Percentiles rank a stretch among this genome's conserved stretches.
These are phyloP conservation scores for Colletotrichum sp. DNA, from an alignment of 2,329 filamentous ascomycete species.

Conservation along the genomic window DNA sequence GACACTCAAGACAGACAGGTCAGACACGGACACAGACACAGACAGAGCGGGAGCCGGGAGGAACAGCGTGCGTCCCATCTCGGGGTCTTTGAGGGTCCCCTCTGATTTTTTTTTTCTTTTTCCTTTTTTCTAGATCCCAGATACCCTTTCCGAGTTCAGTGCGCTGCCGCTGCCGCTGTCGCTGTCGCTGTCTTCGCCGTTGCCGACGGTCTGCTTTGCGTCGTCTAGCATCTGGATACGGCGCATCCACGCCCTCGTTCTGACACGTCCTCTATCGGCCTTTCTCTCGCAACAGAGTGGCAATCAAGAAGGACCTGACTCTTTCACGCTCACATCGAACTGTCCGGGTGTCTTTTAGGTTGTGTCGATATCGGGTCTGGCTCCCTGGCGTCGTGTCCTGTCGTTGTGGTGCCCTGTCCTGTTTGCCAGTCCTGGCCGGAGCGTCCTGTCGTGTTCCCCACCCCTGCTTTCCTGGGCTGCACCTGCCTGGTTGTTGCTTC, in stretches of 20 bases:
- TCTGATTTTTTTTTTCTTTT: neutral
- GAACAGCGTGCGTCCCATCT: constrained; percentile 18
- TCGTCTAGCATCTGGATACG: neutral
- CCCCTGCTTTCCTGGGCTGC: neutral
- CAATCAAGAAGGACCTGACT: neutral
- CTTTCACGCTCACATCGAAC: neutral
- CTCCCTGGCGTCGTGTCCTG: neutral
- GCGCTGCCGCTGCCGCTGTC: neutral
- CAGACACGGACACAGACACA: neutral
- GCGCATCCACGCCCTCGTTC: neutral
- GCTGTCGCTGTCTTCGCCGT: neutral
- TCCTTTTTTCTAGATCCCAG: neutral
- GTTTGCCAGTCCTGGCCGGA: neutral
- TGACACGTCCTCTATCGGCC: neutral
- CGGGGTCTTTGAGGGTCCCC: neutral
- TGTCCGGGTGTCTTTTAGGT: constrained; percentile 11
- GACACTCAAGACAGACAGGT: neutral
- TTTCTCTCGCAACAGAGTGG: neutral
- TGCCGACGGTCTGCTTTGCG: neutral
- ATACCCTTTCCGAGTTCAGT: neutral
- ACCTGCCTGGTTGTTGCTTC: neutral
- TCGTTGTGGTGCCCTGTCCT: neutral
- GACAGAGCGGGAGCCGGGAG: neutral
- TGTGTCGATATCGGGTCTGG: neutral
- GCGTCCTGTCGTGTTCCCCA: neutral